Base-by-base conservation (phyloP, 768 basidiomycete genomes). In the Ephemerocybe angulata region DNA sequence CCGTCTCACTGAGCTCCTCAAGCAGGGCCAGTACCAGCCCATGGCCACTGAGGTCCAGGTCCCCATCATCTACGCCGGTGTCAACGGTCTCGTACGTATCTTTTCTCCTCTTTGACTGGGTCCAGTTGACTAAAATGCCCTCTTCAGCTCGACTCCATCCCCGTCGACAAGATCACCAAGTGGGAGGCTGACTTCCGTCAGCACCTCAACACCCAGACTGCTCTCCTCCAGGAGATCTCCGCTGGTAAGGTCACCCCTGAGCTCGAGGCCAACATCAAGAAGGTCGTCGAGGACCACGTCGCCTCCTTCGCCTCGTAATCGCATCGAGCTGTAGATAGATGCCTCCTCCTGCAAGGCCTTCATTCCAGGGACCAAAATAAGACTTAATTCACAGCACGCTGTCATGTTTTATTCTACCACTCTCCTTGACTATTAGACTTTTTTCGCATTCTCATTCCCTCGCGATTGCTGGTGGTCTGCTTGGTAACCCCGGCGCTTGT, bases 41-140 rank as follows among this genome's bases (percentile, higher is more conserved):
- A 76, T 98, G 67, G 74, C 94, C 38, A 95, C 90, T 73, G 96
- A 98, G 78, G 77, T 98, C 60, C 95, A 97, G 82, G 96, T 97
- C 59, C 96, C 96, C 62, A 92, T 98, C 72, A 94, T 98, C 79
- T 98, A 96, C 72, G 97, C 96, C 62, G 96, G 96, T 86, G 97
- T 99, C 65, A 95, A 98, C 76, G 97, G 97, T 92, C 85, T 97
- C 60, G 87, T 89, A 70, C 63, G 88, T 81, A 13, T 4, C 12
- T 48, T 19, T 35, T 29, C 15, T 1, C 37, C 54, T 27, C 13
- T 1, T 12, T n/a, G 1, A n/a, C 21, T 19, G 38, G n/a, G 27
- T 24, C 15, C 22, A 43, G 1, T 58, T 56, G 7, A 19, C 43
- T 55, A 19, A 55, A 56, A 8, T 13, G 4, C 19, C 2, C 7